Evolutionary conservation across 495 filamentous ascomycete species (phyloP), one percentile per base, ranked within the genome.

Genomic region (Cenococcum geophilum): DNA sequence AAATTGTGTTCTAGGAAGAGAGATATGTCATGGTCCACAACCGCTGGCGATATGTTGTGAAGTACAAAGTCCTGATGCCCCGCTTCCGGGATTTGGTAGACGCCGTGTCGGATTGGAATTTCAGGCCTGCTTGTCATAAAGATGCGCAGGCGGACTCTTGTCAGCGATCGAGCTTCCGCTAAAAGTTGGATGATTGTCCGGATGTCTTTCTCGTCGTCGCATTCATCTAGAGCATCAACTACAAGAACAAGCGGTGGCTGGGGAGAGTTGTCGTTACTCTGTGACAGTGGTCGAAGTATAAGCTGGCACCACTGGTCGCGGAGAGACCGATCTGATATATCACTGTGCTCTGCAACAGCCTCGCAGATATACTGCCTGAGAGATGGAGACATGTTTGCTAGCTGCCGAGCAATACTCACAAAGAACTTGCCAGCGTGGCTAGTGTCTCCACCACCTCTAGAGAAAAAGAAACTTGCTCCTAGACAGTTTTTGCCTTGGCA

Each of bases 121-220:
- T 73, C 72, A 55, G 70, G 72, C 63, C 66, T 70, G 68, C 73
- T 75, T 35, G 73, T 71, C 20, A 75, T 43, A 56, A 75, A 66
- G 32, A 74, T 45, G 18, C 69, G 64, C 1, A 73, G 56, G 23
- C 43, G 60, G 35, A 70, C 50, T 21, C 51, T 20, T 10, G 49
- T 58, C 20, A 70, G 58, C 18, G 16, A 55, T 54, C 60, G 55
- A 49, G 60, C 34, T 51, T 70, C 25, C 18, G 71, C 53, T 18
- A 74, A 52, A 40, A 74, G 55, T 56, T 64, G 61, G 42, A 73
- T 35, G 55, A 75, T 69, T 4, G 54, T 47, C 48, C 51, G 40
- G 35, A 69, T 55, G 49, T 72, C 60, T 11, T 62, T 36, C 16
- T 64, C 55, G 40, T 60, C 55, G 9, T 70, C 71, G 51, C 72